Evolutionary conservation across 1,284 basidiomycete species (phyloP), one percentile per base, ranked within the genome.

Genomic region (Apiotrichum gamsii): DNA sequence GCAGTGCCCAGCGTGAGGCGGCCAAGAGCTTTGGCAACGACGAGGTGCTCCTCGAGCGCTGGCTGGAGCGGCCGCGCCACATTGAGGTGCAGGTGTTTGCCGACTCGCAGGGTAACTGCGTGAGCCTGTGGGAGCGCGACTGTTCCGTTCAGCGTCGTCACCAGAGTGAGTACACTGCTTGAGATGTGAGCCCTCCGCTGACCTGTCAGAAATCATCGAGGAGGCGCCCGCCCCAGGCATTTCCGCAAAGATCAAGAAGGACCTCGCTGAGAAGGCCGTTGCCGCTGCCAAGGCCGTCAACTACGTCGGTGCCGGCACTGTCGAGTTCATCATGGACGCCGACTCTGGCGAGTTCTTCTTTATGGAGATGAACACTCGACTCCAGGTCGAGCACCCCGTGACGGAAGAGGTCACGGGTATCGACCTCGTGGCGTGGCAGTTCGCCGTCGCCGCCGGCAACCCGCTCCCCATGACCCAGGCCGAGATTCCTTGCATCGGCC

Each of bases 381-480:
- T 96, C 25, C 91, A 95, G 72, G 90, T 93, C 32, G 90, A 93
- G 72, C 93, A 96, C 67, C 90, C 90, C 8, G 87, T 96, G 16
- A 93, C 91, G 0, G 91, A 95, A 70, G 91, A 91, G 88, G 83
- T 95, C 38, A 91, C 87, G 0, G 87, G 90, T 0, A 76, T 90
- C 30, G 91, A 96, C 63, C 79, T 96, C 5, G 91, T 95, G 8
- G 83, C 91, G 72, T 94, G 90, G 90, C 91, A 96, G 69, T 76
- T 96, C 18, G 83, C 86, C 81, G 84, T 93, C 21, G 90, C 93
- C 11, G 83, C 85, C 3, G 90, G 91, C 0, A 94, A 94, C 67
- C 77, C 82, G 0, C 77, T 96, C 18, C 87, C 90, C 8, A 74
- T 91, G 30, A 62, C 71, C 1, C 91, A 95, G 72, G 76, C 80